Evolutionary conservation across 2,329 filamentous ascomycete genomes (phyloP), one percentile per base, ranked within the genome.

Genomic region (Grosmannia huntii): DNA sequence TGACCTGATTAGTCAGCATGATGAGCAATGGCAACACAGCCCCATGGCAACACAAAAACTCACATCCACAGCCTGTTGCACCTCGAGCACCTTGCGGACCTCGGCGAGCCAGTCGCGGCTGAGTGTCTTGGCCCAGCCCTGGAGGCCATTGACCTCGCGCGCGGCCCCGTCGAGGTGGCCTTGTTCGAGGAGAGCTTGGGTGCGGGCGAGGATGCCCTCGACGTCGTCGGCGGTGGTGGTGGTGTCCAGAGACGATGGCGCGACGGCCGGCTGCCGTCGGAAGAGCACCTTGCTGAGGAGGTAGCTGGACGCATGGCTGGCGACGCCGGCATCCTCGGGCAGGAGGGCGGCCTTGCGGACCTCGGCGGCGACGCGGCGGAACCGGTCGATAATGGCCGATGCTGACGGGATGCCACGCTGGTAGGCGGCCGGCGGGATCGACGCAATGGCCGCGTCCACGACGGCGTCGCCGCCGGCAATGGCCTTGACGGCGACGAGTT

Each of bases 21-120:
- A n/a, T n/a, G n/a, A n/a, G n/a, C n/a, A n/a, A n/a, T n/a, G n/a
- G n/a, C n/a, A n/a, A n/a, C 3, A 44, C 9, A 21, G 14, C 28
- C 28, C 28, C 28, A 38, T 51, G 38, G 46, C 3, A 48, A 27
- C 36, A 52, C 2, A 38, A 52, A 28, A n/a, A 81, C 85, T 84
- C 73, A 96, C 94, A 73, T 99, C 94, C 67, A 99, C 79, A 67
- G 94, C 94, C 75, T 99, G 94, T 74, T 89, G 86, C 63, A 97
- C 94, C 75, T 99, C 94, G 67, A 99, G 77, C 63, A 95, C 89
- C 75, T 90, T 87, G 70, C 94, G 84, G 62, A 90, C 88, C 77
- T 99, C 94, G 56, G 80, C 81, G 65, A 99, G 74, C 94, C 94
- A 99, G 72, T 99, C 94, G 68, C 87, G 85, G 73, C 89, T 95